Conservation (phyloP, 2,329 filamentous ascomycete genomes). For the Sclerotinia subarctica region DNA sequence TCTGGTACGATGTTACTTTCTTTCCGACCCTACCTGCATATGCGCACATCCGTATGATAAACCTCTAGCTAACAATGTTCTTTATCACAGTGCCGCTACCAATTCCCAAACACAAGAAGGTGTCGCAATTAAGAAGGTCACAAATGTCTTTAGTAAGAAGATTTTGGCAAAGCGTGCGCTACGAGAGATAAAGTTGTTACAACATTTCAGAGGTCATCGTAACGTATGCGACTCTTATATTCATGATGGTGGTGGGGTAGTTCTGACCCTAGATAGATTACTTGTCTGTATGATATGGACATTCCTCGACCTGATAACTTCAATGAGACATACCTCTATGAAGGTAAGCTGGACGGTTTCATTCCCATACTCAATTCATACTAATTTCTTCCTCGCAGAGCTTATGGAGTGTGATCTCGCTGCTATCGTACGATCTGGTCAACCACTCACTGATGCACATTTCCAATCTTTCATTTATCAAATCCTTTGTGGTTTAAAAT, state of each 20-base stretch:
- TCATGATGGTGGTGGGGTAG: conserved; percentile 12
- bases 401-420: conserved; percentile 99
- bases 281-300: conserved; percentile 99
- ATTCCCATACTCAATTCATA: background rate
- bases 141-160: conserved; percentile 99
- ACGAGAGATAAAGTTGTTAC: conserved; percentile 96
- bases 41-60: conserved; percentile 25
- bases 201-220: conserved; percentile 91
- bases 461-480: conserved; percentile 99
- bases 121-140: conserved; percentile 98
- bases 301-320: conserved; percentile 96
- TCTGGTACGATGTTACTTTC: conserved; percentile 65
- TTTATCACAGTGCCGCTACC: conserved; percentile 69
- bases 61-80: conserved; percentile 31
- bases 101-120: conserved; percentile 89
- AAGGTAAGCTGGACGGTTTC: conserved; percentile 58
- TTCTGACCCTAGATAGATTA: conserved; percentile 67
- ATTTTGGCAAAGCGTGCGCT: conserved; percentile 96
- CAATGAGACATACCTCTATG: conserved; percentile 98
- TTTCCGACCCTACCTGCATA: conserved; percentile 19
- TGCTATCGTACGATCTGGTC: conserved; percentile 94
- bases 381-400: conserved; percentile 54
- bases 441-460: conserved; percentile 95
- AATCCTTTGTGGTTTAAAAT: conserved; percentile 97
- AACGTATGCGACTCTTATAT: conserved; percentile 57